A percentile compares a stretch with the other conserved stretches of the same genome.
Evolutionary conservation across 768 basidiomycete species (phyloP).

Genomic region (Mycena pura): DNA sequence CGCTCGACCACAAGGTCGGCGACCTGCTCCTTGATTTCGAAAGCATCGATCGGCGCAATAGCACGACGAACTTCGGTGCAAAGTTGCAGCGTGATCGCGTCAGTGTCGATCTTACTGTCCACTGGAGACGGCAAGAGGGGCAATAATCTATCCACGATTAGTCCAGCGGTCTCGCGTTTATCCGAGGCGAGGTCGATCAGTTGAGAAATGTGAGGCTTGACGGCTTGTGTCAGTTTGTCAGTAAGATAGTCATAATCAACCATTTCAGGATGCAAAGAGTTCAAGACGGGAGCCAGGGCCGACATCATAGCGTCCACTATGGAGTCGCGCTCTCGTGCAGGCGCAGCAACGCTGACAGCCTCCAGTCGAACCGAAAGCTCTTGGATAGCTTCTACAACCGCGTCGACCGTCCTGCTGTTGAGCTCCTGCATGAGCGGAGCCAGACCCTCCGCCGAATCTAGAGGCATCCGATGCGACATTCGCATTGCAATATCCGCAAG

Average conservation of each 20-base stretch:
- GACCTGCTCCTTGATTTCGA: slow-evolving; percentile 89
- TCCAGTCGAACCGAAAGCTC: slow-evolving; percentile 65
- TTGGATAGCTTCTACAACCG: slow-evolving; percentile 66
- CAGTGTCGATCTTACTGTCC: slow-evolving; percentile 54
- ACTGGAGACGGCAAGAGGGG: slow-evolving; percentile 63
- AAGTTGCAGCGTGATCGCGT: slow-evolving; percentile 63
- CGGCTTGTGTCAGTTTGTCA: slow-evolving; percentile 76
- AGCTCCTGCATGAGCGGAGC: slow-evolving; percentile 63
- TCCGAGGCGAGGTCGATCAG: slow-evolving; percentile 89
- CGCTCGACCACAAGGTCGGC: slow-evolving; percentile 89
- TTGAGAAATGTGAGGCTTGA: slow-evolving; percentile 88
- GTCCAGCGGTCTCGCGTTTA: slow-evolving; percentile 84
- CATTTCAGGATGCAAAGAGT: slow-evolving; percentile 64
- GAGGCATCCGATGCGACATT: slow-evolving; percentile 36
- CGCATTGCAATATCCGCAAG: slow-evolving; percentile 57
- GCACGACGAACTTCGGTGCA: slow-evolving; percentile 73
- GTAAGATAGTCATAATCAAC: slow-evolving; percentile 85
- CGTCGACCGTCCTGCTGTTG: slow-evolving; percentile 60
- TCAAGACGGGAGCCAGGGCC: slow-evolving; percentile 66
- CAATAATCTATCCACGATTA: slow-evolving; percentile 76
- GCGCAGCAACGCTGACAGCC: slow-evolving; percentile 51
- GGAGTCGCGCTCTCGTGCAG: slow-evolving; percentile 61
- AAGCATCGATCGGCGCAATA: slow-evolving; percentile 79
- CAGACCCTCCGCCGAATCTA: slow-evolving; percentile 39
- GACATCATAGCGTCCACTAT: slow-evolving; percentile 67